Base-by-base conservation (phyloP, 1,284 basidiomycete species). In the Trametes hirsuta region DNA sequence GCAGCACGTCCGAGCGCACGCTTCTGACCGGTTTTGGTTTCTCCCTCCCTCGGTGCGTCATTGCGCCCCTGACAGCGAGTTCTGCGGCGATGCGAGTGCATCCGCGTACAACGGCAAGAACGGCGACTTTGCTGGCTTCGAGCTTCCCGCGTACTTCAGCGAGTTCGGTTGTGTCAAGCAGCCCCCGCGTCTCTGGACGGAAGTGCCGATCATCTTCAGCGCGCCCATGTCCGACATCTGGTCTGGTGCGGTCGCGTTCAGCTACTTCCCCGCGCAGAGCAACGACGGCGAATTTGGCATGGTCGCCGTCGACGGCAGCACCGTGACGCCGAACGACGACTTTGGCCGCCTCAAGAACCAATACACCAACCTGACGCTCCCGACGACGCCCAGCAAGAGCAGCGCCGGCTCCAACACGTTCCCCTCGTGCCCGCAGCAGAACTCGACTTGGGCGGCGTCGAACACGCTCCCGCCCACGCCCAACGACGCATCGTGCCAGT, bases 231-330 rank as follows among this genome's bases (percentile, higher is more conserved):
- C 87, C 11, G 75, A 87, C 63, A 86, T 90, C 50, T 97, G 91
- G 85, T 94, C 92, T 34, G 95, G 94, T 59, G 95, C 92, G 50
- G 71, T 97, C 44, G 95, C 95, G 1, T 97, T 96, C 77, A 88
- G 87, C 47, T 93, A 93, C 74, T 95, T 96, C 82, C 88, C 90
- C 2, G 92, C 92, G 8, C 64, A 72, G 21, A 84, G 82, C 64
- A 77, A 75, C 15, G 77, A 80, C 56, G 89, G 90, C 52, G 80
- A 91, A 67, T 97, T 93, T 66, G 95, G 94, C 18, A 91, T 97
- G 81, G 89, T 94, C 63, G 90, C 81, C 21, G 82, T 97, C 64
- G 84, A 91, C 68, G 83, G 83, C 56, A 80, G 70, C 49, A 83
- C 84, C 8, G 88, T 92, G 54, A 86, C 84, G 4, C 78, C 80